These are phyloP conservation scores for Chaetoceros tenuissimus DNA, from an alignment of 108 stramenopile genomes.

Conservation along the genomic window DNA sequence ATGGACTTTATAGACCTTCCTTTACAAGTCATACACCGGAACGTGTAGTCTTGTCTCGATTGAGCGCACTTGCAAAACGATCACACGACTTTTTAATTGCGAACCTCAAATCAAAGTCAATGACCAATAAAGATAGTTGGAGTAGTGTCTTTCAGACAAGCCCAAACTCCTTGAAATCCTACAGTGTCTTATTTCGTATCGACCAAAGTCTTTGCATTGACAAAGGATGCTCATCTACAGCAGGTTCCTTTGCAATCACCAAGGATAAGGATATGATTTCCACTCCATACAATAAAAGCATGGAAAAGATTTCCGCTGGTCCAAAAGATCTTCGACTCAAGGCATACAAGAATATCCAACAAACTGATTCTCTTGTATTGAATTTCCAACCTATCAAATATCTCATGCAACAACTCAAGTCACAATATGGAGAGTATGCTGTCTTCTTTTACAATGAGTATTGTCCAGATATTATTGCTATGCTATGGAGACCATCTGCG, in stretches of 20 bases:
- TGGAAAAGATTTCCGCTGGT: conserved; percentile 34
- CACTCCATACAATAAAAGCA: conserved; percentile 53
- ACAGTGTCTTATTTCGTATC: conserved; percentile 67
- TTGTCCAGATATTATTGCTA: conserved; percentile 64
- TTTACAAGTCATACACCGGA: conserved; percentile 47
- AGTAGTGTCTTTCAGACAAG: conserved; percentile 61
- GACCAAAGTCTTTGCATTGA: conserved; percentile 47
- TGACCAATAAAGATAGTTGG: conserved; percentile 34
- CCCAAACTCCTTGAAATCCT: conserved; percentile 53
- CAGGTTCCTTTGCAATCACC: conserved; percentile 17
- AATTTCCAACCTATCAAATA: conserved; percentile 64
- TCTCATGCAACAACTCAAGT: conserved; percentile 38
- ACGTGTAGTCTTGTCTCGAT: conserved; percentile 55
- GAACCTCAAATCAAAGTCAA: conserved; percentile 5
- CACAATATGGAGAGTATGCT: conserved; percentile 46
- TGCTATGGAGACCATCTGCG: conserved; percentile 66
- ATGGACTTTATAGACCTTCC: conserved; percentile 39
- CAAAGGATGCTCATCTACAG: conserved; percentile 57
- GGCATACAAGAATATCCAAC: conserved; percentile 56
- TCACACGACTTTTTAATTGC: conserved; percentile 48
- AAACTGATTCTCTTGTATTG: conserved; percentile 1
- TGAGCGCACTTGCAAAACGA: conserved; percentile 53
- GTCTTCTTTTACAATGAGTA: conserved; percentile 79
- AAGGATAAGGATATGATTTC: conserved; percentile 6
- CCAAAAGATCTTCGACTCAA: conserved; percentile 59